Base-by-base conservation (phyloP, 169 alveolate species). In the Prorocentrum cordatum region DNA sequence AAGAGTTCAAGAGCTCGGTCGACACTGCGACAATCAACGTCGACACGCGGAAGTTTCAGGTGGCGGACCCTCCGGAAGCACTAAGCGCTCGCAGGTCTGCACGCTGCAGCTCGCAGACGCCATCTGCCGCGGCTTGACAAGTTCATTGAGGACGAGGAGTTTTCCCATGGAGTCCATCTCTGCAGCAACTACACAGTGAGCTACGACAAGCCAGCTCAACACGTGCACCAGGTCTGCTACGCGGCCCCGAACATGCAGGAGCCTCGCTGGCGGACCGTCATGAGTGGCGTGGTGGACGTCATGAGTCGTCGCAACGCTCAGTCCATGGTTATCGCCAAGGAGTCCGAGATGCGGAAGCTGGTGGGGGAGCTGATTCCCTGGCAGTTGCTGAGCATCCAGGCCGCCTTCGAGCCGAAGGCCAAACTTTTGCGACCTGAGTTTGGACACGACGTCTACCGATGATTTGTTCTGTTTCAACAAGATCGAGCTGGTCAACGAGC, bases 51-150 rank as follows among this genome's bases (percentile, higher is more conserved):
- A n/a, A n/a, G n/a, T n/a, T n/a, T n/a, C n/a, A n/a, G n/a, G n/a
- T n/a, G n/a, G n/a, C n/a, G n/a, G n/a, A n/a, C 4, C 1, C 24
- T 22, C 1, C 12, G 24, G 58, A 16, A 42, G n/a, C n/a, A n/a
- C n/a, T n/a, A n/a, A 16, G 0, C 4, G 0, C 4, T 0, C 0
- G 62, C 18, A 14, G 36, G 20, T 45, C 14, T 29, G 42, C 47
- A 6, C 83, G 0, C 83, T 67, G n/a, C 68, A 39, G 5, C 36
- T 72, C 0, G 83, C 35, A 16, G 83, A 72, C n/a, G 83, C 83
- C 0, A 47, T 72, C 24, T 72, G 83, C 68, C 16, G 50, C 0
- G 68, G 68, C 33, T 72, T 45, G 35, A 5, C 18, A n/a, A 47
- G 9, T n/a, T 72, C 47, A 33, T 20, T 5, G 33, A 14, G 6